A percentile compares a stretch with the other conserved stretches of the same genome.
phyloP scores from a whole-genome alignment of 352 stramenopile species.

The Pythium myriotylum region DNA sequence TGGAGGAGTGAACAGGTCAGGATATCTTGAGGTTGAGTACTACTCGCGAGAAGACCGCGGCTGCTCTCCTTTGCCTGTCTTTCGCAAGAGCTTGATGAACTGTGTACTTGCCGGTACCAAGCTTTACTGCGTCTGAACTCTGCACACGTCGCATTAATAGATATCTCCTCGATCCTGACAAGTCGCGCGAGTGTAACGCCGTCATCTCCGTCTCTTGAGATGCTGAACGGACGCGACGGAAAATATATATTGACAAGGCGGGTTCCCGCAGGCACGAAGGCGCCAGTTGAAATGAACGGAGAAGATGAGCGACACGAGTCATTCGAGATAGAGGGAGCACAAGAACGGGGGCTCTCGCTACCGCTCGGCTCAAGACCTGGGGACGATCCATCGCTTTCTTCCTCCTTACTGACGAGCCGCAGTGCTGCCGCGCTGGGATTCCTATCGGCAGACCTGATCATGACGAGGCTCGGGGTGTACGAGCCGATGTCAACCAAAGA shows the following conservation, averaged over 20 bases:
- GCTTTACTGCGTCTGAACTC: conserved; percentile 56
- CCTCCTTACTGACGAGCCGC: conserved; percentile 18
- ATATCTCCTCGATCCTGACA: neutral
- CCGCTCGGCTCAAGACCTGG: too few relatives aligned
- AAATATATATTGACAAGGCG: neutral
- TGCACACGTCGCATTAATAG: conserved; percentile 8
- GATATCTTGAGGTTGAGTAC: conserved; percentile 76
- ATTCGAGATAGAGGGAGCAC: too few relatives aligned
- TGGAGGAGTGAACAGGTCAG: conserved; percentile 61
- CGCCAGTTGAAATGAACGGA: conserved; percentile 1
- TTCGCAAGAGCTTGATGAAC: conserved; percentile 64
- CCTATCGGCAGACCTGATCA: conserved; percentile 57
- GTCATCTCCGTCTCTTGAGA: neutral
- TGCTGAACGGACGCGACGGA: conserved; percentile 7
- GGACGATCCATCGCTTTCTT: neutral
- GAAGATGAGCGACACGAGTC: conserved; percentile 10
- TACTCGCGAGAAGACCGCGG: conserved; percentile 67
- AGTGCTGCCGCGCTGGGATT: conserved; percentile 17
- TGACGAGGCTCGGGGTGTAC: conserved; percentile 60
- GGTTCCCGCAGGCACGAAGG: neutral
- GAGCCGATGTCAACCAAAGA: conserved; percentile 66
- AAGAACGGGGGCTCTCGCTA: too few relatives aligned
- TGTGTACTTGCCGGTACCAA: conserved; percentile 68
- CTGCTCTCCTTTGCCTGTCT: conserved; percentile 52
- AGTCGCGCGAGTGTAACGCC: conserved; percentile 9